These are phyloP conservation scores for Thelonectria rubi DNA, from an alignment of 2,329 filamentous ascomycete genomes.

Conservation along the genomic window DNA sequence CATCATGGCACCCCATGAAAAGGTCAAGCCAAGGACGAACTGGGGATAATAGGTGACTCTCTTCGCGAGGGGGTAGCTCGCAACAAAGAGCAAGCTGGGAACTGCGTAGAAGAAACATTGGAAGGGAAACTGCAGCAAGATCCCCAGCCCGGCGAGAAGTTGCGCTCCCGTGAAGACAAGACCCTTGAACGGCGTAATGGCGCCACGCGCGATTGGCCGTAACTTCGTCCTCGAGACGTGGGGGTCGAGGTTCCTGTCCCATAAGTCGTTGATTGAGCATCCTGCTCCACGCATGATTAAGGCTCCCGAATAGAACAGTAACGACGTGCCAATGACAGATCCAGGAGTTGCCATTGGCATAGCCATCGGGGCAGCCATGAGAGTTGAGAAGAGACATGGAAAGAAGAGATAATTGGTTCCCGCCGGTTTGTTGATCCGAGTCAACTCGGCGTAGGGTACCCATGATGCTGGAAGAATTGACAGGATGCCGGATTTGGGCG, in stretches of 20 bases:
- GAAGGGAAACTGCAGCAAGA: conserved; percentile 79
- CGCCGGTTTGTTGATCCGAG: conserved; percentile 81
- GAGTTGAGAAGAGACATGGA: conserved; percentile 84
- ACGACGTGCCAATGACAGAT: conserved; percentile 69
- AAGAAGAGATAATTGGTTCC: conserved; percentile 89
- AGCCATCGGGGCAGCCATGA: conserved; percentile 78
- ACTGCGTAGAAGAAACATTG: conserved; percentile 80
- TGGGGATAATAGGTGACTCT: conserved; percentile 89
- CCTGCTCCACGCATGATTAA: conserved; percentile 88
- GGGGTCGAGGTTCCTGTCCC: conserved; percentile 87
- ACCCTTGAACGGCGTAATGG: conserved; percentile 76
- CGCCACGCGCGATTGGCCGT: conserved; percentile 82
- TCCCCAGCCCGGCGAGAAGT: conserved; percentile 74
- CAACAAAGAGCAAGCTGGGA: conserved; percentile 78
- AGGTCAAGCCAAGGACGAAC: conserved; percentile 82
- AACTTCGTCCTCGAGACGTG: conserved; percentile 79
- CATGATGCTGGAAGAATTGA: conserved; percentile 73
- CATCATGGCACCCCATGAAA: conserved; percentile 90
- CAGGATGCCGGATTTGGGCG: conserved; percentile 76
- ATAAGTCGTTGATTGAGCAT: conserved; percentile 90
- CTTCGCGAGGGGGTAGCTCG: conserved; percentile 83
- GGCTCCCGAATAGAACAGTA: conserved; percentile 79
- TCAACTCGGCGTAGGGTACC: conserved; percentile 84
- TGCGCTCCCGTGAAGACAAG: conserved; percentile 79
- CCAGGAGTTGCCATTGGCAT: conserved; percentile 67